phyloP scores from a whole-genome alignment of 805 yeast genomes.

The Candida insectalens region DNA sequence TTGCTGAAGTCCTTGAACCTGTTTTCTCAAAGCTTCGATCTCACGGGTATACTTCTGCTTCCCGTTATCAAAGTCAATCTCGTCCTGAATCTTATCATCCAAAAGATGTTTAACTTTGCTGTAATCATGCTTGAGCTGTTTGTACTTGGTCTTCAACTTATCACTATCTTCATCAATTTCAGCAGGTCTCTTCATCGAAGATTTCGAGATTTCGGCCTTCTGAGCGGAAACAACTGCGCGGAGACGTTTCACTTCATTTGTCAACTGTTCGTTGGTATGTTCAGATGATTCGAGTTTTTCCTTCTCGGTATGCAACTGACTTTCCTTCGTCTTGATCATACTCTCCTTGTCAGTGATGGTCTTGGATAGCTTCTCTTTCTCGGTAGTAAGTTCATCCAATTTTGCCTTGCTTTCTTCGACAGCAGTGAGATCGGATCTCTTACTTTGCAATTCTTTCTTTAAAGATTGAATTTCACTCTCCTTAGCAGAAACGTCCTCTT shows the following conservation, averaged over 20 bases:
- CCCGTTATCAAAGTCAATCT: constrained; percentile 33
- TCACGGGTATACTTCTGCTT: constrained; percentile 33
- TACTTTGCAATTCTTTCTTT: constrained; percentile 19
- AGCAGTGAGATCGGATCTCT: constrained; percentile 21
- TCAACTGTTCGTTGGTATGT: constrained; percentile 12
- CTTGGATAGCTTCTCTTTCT: too few relatives aligned
- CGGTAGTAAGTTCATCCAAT: background rate
- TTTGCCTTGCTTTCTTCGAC: background rate
- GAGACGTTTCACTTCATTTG: constrained; percentile 25
- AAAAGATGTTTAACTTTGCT: constrained; percentile 30
- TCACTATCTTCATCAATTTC: constrained; percentile 20
- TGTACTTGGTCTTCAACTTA: constrained; percentile 20
- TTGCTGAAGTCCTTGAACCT: constrained; percentile 18
- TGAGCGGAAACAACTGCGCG: constrained; percentile 22
- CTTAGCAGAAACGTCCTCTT: constrained; percentile 20
- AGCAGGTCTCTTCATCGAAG: constrained; percentile 7
- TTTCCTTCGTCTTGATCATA: constrained; percentile 23
- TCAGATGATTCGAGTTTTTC: constrained; percentile 30
- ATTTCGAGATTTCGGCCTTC: constrained; percentile 2
- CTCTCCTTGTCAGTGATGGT: too few relatives aligned
- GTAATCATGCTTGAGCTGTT: constrained; percentile 36
- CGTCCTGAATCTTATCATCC: constrained; percentile 33
- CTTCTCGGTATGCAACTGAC: constrained; percentile 17
- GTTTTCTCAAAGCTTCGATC: constrained; percentile 25
- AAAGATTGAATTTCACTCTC: constrained; percentile 24